Base-by-base conservation (phyloP, 139 green algal species). In the Nannochloris sp. region DNA sequence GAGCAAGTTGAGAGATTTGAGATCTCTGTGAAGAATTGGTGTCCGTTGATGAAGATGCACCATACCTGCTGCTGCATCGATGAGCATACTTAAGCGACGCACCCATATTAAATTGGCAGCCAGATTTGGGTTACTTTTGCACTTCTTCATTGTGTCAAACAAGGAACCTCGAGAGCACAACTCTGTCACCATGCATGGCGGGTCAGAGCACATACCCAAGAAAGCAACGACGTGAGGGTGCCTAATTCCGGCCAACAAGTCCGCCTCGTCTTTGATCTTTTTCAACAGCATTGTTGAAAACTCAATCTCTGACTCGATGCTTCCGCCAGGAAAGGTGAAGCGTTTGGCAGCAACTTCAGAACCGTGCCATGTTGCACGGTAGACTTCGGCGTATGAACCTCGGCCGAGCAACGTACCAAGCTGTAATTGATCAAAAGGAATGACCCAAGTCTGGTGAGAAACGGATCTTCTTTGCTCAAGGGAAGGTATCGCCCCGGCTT, bases 21-120 rank as follows among this genome's bases (percentile, higher is more conserved):
- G 54, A 66, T 84, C 77, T 19, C 72, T 56, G 45, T 85, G 77
- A 33, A 82, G 70, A 66, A 82, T 62, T 4, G 76, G 76, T 37
- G 72, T 54, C 42, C 39, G 55, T 32, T 33, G 39, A 66, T 84
- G 77, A 46, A 84, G 68, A 59, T 78, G 77, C 34, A 58, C 54
- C 77, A 84, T 84, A 55, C 77, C 77, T 65, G 77, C 77, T 4
- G 80, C 77, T 5, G 77, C 74, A 46, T 72, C 70, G 60, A 78
- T 42, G 10, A 60, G 65, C 69, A 85, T 81, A 12, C 32, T 33
- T 3, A 72, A 13, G 47, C 70, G 61, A 27, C 60, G 54, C 9
- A 24, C 13, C 75, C 75, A 79, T 48, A 73, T 60, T 15, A 78
- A 64, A 48, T 71, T 48, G 9, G 37, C 25, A 8, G 65, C 65